Evolutionary conservation across 148 eudicot species (phyloP), one percentile per base, ranked within the genome.

Genomic region (Selenicereus undatus): DNA sequence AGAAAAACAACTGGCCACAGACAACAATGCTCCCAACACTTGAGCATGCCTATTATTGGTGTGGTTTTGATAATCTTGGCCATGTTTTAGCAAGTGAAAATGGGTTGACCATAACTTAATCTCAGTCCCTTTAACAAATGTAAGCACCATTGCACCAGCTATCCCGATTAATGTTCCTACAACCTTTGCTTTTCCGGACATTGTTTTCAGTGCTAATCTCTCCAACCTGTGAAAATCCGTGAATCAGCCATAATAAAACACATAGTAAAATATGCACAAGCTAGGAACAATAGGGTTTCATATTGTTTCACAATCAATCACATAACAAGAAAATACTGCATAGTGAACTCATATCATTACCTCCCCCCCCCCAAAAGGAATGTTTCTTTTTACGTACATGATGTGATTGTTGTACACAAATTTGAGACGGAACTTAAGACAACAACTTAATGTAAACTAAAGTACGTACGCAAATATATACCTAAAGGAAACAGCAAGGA

Each of bases 121-220:
- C 30, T 85, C 86, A 0, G 79, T 65, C 0, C 98, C 98, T 79
- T 94, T 91, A 83, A 86, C 92, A 74, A 91, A 86, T 8, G 96
- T 91, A 39, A 92, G 88, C 2, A 93, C 35, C 96, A 90, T 93
- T 48, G 98, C 96, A 60, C 98, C 98, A 50, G 86, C 84, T 8
- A 93, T 88, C 35, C 94, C 90, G 36, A 89, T 43, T 20, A 88
- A 13, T 17, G 96, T 93, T 39, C 98, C 98, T 13, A 79, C 17
- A 35, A 91, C 80, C 78, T 93, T 93, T 35, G 96, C 93, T 83
- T 86, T 90, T 3, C 98, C 96, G 50, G 94, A 52, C 3, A 42
- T 24, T 50, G 88, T 81, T 74, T 84, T 71, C 74, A 85, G 56
- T 27, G 78, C 87, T 76, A 91, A 66, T 51, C 22, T 88, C 82